Evolutionary conservation across 495 filamentous ascomycete species (phyloP).

Genomic region (Aspergillus ostianus): DNA sequence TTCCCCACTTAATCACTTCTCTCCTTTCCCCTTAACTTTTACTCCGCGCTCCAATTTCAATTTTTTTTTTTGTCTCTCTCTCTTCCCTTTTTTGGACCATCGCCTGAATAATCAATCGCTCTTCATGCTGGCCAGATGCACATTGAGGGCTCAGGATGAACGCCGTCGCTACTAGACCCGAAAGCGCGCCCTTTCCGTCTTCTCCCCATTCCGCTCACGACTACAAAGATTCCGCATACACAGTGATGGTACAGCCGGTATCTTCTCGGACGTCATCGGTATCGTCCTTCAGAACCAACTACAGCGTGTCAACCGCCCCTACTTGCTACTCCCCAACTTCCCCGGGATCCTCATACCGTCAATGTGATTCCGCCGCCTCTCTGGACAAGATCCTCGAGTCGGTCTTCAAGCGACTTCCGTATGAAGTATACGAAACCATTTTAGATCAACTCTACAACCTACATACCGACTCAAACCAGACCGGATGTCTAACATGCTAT

Average conservation of each 20-base stretch:
- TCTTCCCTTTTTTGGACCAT: neutral
- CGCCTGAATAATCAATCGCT: neutral
- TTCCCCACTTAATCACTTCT: slow-evolving; percentile 6
- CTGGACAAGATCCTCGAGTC: slow-evolving; percentile 35
- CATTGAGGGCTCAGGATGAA: slow-evolving; percentile 32
- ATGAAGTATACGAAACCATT: slow-evolving; percentile 58
- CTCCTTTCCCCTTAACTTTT: slow-evolving; percentile 8
- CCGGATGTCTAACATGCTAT: slow-evolving; percentile 70
- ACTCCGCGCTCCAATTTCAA: neutral
- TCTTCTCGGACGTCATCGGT: slow-evolving; percentile 40
- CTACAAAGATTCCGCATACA: slow-evolving; percentile 28
- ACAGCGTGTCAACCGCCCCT: slow-evolving; percentile 38
- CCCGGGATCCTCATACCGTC: slow-evolving; percentile 34
- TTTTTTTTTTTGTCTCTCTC: neutral
- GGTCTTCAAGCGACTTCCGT: slow-evolving; percentile 50
- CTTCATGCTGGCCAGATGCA: slow-evolving; percentile 17
- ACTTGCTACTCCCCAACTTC: slow-evolving; percentile 41
- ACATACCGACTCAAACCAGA: slow-evolving; percentile 43
- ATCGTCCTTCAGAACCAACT: slow-evolving; percentile 43
- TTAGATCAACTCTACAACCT: slow-evolving; percentile 48
- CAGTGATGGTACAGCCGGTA: slow-evolving; percentile 31
- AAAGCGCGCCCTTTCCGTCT: slow-evolving; percentile 31
- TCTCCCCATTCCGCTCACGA: slow-evolving; percentile 20
- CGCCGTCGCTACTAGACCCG: slow-evolving; percentile 44
- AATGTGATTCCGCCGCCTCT: slow-evolving; percentile 39